Percentiles rank a stretch among this genome's conserved stretches.
These are phyloP conservation scores for Dothideomycetes sp. DNA, from an alignment of 2,329 filamentous ascomycete species.

Conservation along the genomic window DNA sequence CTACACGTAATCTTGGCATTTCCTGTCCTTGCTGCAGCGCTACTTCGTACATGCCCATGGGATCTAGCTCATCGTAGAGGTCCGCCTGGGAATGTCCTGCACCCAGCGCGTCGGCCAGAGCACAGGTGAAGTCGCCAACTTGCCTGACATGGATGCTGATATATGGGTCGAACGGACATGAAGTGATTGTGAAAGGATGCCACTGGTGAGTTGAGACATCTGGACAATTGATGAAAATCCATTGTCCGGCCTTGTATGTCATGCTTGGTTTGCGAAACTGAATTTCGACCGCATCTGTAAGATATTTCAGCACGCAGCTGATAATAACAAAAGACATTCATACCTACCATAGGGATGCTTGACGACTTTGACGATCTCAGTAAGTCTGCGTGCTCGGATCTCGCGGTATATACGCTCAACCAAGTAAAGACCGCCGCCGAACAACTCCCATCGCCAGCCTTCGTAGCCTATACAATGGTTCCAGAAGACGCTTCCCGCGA, in stretches of 20 bases:
- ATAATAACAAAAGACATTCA: background rate
- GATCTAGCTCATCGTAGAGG: constrained; percentile 82
- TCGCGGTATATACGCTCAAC: constrained; percentile 85
- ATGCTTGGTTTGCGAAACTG: constrained; percentile 95
- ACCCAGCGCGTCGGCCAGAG: constrained; percentile 92
- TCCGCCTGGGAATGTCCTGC: constrained; percentile 79
- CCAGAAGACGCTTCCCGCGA: constrained; percentile 77
- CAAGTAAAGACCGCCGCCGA: constrained; percentile 75
- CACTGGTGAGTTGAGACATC: constrained; percentile 83
- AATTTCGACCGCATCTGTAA: constrained; percentile 79
- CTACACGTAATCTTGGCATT: constrained; percentile 83
- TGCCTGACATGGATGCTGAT: constrained; percentile 91
- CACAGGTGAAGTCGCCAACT: constrained; percentile 88
- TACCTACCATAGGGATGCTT: constrained; percentile 80
- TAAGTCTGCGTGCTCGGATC: constrained; percentile 69
- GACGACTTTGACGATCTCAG: constrained; percentile 86
- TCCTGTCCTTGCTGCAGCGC: constrained; percentile 84
- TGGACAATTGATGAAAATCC: constrained; percentile 92
- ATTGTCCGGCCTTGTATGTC: constrained; percentile 97
- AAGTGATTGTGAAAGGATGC: constrained; percentile 99
- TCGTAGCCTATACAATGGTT: constrained; percentile 87
- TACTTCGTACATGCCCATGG: constrained; percentile 95
- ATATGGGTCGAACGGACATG: constrained; percentile 91
- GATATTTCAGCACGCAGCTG: constrained; percentile 1
- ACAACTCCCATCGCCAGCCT: constrained; percentile 94